Conservation (phyloP, 495 filamentous ascomycete species). For the Neurospora cerealis region DNA sequence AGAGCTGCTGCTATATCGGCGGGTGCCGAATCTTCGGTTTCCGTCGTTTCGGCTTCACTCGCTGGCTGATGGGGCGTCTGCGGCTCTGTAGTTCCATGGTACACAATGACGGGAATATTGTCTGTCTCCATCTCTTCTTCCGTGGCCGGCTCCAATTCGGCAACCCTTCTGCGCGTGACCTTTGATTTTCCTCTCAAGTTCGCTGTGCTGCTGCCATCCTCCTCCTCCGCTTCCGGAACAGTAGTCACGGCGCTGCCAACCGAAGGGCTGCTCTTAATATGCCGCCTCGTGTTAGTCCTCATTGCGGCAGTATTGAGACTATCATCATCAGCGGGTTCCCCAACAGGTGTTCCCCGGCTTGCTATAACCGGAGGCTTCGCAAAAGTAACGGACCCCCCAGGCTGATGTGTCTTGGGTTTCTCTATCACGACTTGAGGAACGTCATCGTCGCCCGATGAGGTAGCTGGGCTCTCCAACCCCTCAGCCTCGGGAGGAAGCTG, state of each 20-base stretch:
- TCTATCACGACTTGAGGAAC: conserved; percentile 17
- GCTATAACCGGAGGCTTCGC: conserved; percentile 38
- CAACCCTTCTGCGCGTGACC: neutral
- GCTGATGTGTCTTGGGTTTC: conserved; percentile 15
- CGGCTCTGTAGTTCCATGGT: conserved; percentile 19
- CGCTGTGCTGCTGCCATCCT: conserved; percentile 27
- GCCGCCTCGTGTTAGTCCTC: conserved; percentile 58
- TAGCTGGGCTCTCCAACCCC: conserved; percentile 44
- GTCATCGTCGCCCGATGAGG: conserved; percentile 10
- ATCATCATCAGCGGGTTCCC: conserved; percentile 25
- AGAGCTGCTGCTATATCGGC: neutral
- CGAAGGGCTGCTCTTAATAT: conserved; percentile 62
- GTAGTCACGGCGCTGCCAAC: conserved; percentile 64
- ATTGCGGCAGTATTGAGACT: conserved; percentile 29
- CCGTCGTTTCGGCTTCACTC: conserved; percentile 1
- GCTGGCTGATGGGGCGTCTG: conserved; percentile 10
- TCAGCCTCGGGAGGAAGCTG: conserved; percentile 92
- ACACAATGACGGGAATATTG: conserved; percentile 36
- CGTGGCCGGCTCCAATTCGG: conserved; percentile 13
- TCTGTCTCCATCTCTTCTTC: conserved; percentile 31
- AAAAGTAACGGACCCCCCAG: conserved; percentile 23
- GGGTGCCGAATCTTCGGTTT: neutral
- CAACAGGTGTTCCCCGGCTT: conserved; percentile 16
- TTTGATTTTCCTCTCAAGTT: neutral
- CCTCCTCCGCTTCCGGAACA: conserved; percentile 62